Evolutionary conservation across 179 eudicot genomes (phyloP).

Genomic region (Camellia oleifera): DNA sequence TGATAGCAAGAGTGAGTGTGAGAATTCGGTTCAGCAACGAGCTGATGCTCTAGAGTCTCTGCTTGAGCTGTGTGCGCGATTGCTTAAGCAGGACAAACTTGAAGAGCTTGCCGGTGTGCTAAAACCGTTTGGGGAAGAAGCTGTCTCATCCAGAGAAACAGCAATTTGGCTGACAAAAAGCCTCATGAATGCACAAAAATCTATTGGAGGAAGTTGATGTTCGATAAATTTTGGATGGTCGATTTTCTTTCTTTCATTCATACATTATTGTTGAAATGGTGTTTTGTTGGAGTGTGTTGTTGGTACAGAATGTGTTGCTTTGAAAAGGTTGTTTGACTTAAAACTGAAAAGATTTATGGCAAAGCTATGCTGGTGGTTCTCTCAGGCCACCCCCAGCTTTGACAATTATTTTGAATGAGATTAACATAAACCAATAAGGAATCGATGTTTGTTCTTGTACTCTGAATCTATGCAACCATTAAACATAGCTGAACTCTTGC

Average conservation of each 20-base stretch:
- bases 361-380: too few species aligned
- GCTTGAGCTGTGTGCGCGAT: constrained; percentile 83
- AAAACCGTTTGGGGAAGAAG: constrained; percentile 89
- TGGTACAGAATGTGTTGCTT: background rate
- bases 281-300: background rate
- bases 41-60: constrained; percentile 95
- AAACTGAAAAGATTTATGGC: too few species aligned
- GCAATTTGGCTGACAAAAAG: constrained; percentile 98
- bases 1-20: constrained; percentile 37
- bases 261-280: background rate
- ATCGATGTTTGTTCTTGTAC: too few species aligned
- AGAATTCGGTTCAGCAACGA: constrained; percentile 56
- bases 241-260: background rate
- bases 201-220: constrained; percentile 25
- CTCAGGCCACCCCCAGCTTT: too few species aligned
- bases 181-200: constrained; percentile 70
- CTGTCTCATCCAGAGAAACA: constrained; percentile 90
- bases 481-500: too few species aligned
- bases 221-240: constrained; percentile 10
- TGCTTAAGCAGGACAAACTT: constrained; percentile 77
- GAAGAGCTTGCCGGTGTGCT: constrained; percentile 81
- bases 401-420: too few species aligned
- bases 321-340: too few species aligned
- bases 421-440: too few species aligned
- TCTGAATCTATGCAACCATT: too few species aligned